Percentiles rank a stretch among this genome's conserved stretches.
phyloP scores from a whole-genome alignment of 805 yeast genomes.

The Metschnikowia noctiluminum region DNA sequence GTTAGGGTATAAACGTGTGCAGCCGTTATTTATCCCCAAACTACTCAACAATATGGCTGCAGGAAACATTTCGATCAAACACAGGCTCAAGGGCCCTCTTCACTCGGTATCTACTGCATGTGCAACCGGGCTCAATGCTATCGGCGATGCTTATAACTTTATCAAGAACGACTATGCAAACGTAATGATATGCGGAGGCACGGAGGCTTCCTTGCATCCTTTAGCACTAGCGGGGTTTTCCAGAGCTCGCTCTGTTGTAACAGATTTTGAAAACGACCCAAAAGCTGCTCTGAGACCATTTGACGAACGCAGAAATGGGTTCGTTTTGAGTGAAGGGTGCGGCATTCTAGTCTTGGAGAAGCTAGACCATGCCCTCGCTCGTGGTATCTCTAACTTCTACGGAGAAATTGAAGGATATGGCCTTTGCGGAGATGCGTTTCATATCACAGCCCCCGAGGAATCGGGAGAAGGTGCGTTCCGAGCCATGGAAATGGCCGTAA shows the following conservation, averaged over 20 bases:
- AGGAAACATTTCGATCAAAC: conserved; percentile 80
- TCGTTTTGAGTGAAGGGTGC: conserved; percentile 91
- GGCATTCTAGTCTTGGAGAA: conserved; percentile 78
- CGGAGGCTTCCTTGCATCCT: conserved; percentile 86
- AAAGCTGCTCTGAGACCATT: conserved; percentile 79
- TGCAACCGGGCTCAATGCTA: conserved; percentile 91
- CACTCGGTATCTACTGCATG: conserved; percentile 93
- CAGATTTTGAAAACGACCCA: conserved; percentile 61
- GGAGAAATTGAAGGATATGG: conserved; percentile 90
- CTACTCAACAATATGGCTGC: conserved; percentile 90
- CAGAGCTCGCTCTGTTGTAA: conserved; percentile 75
- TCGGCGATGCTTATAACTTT: conserved; percentile 88
- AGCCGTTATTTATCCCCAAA: conserved; percentile 84
- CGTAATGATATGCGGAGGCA: conserved; percentile 90
- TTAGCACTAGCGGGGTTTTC: conserved; percentile 87
- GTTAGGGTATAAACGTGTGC: conserved; percentile 60
- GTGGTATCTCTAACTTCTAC: conserved; percentile 58
- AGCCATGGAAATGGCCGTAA: conserved; percentile 77
- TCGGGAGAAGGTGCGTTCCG: conserved; percentile 81
- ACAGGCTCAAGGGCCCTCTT: conserved; percentile 77
- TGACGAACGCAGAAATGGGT: conserved; percentile 74
- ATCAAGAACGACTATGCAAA: conserved; percentile 78
- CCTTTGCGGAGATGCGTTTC: conserved; percentile 84
- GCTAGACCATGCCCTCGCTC: conserved; percentile 64
- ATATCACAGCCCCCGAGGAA: conserved; percentile 86